Base-by-base conservation (phyloP, 1,284 basidiomycete species). In the Malassezia psittaci region DNA sequence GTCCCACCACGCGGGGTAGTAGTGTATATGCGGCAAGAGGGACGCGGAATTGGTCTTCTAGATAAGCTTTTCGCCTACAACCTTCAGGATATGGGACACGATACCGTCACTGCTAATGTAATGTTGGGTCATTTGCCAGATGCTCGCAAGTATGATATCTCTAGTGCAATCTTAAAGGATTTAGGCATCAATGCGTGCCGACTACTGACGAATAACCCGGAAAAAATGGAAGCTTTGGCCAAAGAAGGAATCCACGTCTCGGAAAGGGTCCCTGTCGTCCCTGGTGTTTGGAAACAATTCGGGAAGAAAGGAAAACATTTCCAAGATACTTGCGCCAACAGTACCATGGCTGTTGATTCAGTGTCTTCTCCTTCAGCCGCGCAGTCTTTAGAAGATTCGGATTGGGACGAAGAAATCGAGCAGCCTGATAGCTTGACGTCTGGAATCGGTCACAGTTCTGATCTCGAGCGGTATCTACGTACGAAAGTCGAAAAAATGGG, bases 21-120 rank as follows among this genome's bases (percentile, higher is more conserved):
- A 55, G 83, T 98, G 56, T 99, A 99, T 77, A 83, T 99, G 61
- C 85, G 94, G 13, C 94, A 99, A 76, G 94, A 99, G 76, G 94
- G 94, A n/a, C 84, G 94, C 16, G 94, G 94, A 2, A 99, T 99
- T 63, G 94, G 94, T 0, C 79, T 99, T 5, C 78, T 96, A 36
- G 90, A 90, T 59, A 99, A 99, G 76, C 87, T 99, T 57, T 83
- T 88, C 48, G 94, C 94, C 11, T 99, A 99, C 79, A 99, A 99
- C 72, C 79, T 98, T 32, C 94, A 98, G 75, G 94, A 99, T 74
- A 80, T 99, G 52, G 94, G 94, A 0, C 89, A 96, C 72, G 94
- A 98, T 77, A 99, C 94, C 3, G 94, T 99, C 64, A 85, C 87
- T 8, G 94, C 94, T 41, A 99, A 99, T 76, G 79, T 98, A 41